Evolutionary conservation across 1,284 basidiomycete species (phyloP), one percentile per base, ranked within the genome.

Genomic region (Malassezia arunalokei): DNA sequence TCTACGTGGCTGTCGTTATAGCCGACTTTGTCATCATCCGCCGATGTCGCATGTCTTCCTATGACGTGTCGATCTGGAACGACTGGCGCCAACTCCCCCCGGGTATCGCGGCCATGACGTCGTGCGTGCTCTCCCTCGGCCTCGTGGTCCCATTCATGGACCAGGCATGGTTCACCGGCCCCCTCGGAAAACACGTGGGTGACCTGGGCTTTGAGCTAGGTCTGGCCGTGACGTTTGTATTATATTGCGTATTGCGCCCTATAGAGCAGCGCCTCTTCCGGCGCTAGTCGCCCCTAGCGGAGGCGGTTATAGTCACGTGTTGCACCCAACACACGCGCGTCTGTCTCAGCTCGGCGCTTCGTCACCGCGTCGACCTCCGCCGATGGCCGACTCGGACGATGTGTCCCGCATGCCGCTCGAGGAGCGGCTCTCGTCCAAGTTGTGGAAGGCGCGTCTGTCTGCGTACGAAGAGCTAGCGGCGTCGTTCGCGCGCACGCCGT

Each of bases 361-460:
- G 20, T 24, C 8, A 9, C 17, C 12, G 35, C 35, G 27, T 39
- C 37, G 28, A 31, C 42, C 35, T 39, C 49, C 29, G 40, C 49
- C 33, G 15, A 38, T 42, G 42, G 35, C 27, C 27, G 41, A 37
- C 39, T 17, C 39, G 41, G 90, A 95, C 77, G 90, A 98, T 77
- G 95, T 92, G 74, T 83, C 83, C 52, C 75, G 79, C 47, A 81
- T 95, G 54, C 77, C 88, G 27, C 79, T 96, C 49, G 76, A 82
- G 35, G 89, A 94, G 60, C 77, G 92, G 43, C 82, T 95, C 57
- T 76, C 80, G 9, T 87, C 92, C 79, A 96, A 95, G 74, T 90
- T 92, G 71, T 98, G 92, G 92, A 98, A 98, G 76, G 92, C 94
- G 44, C 83, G 92, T 62, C 81, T 94, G 64, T 88, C 83, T 69